Evolutionary conservation across 345 rosid species (phyloP).

Genomic region (Geranium rotundifolium): DNA sequence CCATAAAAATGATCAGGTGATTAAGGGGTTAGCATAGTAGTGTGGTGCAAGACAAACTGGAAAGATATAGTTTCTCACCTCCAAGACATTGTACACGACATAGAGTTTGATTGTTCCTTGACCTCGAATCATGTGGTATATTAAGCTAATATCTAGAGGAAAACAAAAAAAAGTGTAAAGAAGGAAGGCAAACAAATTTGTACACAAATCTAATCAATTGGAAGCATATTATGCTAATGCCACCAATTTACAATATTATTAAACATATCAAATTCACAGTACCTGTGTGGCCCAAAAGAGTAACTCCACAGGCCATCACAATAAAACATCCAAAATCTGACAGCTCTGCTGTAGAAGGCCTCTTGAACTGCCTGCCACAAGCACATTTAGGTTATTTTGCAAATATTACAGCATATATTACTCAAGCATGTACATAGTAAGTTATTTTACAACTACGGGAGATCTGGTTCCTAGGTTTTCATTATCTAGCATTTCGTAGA

Average conservation of each 20-base stretch:
- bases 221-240: conserved; percentile 4
- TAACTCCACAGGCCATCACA: conserved; percentile 57
- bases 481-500: not conserved
- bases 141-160: conserved; percentile 81
- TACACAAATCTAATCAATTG: conserved; percentile 4
- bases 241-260: conserved; percentile 1
- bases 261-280: conserved; percentile 7
- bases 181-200: not conserved
- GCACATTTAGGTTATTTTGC: conserved; percentile 35
- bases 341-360: conserved; percentile 74
- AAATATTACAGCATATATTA: conserved; percentile 2
- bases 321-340: conserved; percentile 83
- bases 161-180: conserved; percentile 6
- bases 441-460: not conserved
- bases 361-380: conserved; percentile 85
- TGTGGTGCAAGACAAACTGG: not conserved
- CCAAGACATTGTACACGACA: conserved; percentile 86
- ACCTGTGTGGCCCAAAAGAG: conserved; percentile 71
- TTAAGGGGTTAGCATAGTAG: not conserved
- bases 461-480: not conserved
- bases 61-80: conserved; percentile 42
- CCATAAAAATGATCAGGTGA: not conserved
- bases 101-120: conserved; percentile 96
- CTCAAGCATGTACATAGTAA: not conserved
- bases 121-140: conserved; percentile 98